Evolutionary conservation across 2,329 filamentous ascomycete species (phyloP), one percentile per base, ranked within the genome.

Genomic region (Furcasterigmium sp.): DNA sequence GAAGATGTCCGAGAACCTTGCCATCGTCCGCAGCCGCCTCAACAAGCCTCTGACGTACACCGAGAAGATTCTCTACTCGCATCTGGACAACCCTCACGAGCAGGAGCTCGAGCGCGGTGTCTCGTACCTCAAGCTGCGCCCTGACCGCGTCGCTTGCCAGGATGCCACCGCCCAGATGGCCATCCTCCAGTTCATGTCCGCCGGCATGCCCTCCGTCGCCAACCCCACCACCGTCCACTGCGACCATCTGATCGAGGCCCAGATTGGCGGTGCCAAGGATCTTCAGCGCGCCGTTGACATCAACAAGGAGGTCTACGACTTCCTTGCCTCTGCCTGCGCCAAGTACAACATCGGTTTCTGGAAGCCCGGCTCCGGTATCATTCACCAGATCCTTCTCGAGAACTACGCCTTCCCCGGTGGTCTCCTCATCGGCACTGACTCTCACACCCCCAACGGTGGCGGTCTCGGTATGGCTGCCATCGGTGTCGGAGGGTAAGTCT

Each of bases 331-430:
- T 51, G 87, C 91, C 53, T 97, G 91, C 68, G 91, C 91, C 63
- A 98, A 97, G 78, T 98, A 97, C 80, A 91, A 97, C 80, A 97
- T 97, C 68, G 93, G 93, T 76, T 97, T 97, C 85, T 98, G 93
- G 93, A 89, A 82, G 69, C 93, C 93, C 53, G 93, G 93, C 58
- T 96, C 91, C 65, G 93, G 93, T 79, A 98, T 97, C 67, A 98
- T 98, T 59, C 93, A 98, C 76, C 93, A 97, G 78, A 97, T 97
- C 63, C 72, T 97, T 51, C 82, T 97, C 46, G 93, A 98, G 76
- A 97, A 97, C 80, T 97, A 97, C 69, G 91, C 91, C 67, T 97
- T 97, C 85, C 93, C 93, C 53, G 93, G 93, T 80, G 91, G 85
- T 80, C 82, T 98, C 46, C 82, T 98, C 64, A 97, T 97, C 63